These are phyloP conservation scores for Nitzschia palea DNA, from an alignment of 108 stramenopile species.

Conservation along the genomic window DNA sequence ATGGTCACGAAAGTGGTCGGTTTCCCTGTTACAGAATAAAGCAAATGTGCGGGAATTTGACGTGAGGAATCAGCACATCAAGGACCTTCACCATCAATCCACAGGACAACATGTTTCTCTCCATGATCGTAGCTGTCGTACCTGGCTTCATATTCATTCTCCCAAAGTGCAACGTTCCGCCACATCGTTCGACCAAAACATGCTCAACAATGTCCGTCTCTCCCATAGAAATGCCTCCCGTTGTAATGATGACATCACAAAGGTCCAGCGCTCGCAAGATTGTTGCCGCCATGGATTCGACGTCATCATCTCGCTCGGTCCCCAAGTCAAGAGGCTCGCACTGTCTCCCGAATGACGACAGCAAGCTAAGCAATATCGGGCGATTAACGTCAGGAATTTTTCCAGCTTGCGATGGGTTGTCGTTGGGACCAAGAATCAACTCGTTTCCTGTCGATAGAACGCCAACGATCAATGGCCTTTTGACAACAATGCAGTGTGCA, in stretches of 20 bases:
- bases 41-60: constrained; percentile 1
- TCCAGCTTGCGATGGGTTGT: constrained; percentile 21
- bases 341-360: constrained; percentile 26
- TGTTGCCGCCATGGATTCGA: constrained; percentile 34
- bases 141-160: constrained; percentile 93
- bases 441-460: constrained; percentile 93
- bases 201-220: constrained; percentile 75
- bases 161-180: constrained; percentile 84
- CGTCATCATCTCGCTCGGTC: constrained; percentile 70
- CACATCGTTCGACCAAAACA: constrained; percentile 55
- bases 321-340: constrained; percentile 82
- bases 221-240: constrained; percentile 93
- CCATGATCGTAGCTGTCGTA: constrained; percentile 3
- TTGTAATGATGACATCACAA: constrained; percentile 91
- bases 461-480: constrained; percentile 46
- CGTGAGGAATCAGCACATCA: neutral
- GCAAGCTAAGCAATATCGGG: constrained; percentile 67
- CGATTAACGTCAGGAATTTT: constrained; percentile 94
- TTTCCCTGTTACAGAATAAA: constrained; percentile 52
- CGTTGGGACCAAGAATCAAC: constrained; percentile 20
- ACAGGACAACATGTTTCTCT: neutral
- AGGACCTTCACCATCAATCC: neutral
- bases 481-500: constrained; percentile 38
- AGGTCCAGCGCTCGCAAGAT: constrained; percentile 25
- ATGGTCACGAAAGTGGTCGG: constrained; percentile 92